phyloP scores from a whole-genome alignment of 1,284 basidiomycete genomes.

The Melampsora larici-populina region DNA sequence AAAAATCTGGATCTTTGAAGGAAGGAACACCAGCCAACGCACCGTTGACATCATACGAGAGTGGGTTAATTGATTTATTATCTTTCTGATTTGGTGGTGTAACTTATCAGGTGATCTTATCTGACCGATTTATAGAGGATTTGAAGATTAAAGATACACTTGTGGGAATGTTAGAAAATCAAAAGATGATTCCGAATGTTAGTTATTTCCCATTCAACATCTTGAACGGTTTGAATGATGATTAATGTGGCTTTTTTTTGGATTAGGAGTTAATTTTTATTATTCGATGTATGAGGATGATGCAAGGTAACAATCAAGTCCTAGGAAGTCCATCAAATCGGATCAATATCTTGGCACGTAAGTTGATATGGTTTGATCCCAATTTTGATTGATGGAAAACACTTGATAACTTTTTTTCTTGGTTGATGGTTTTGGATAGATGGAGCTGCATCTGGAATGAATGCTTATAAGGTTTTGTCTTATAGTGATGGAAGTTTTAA shows the following conservation, averaged over 20 bases:
- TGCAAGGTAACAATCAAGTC: slow-evolving; percentile 65
- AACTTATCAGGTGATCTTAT: not conserved
- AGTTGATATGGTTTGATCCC: slow-evolving; percentile 55
- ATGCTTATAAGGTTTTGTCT: not conserved
- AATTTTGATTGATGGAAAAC: not conserved
- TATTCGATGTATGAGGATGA: slow-evolving; percentile 72
- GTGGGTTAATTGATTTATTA: slow-evolving; percentile 39
- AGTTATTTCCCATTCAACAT: slow-evolving; percentile 36
- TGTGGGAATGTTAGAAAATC: slow-evolving; percentile 58
- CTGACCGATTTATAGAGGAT: slow-evolving; percentile 49
- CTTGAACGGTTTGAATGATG: slow-evolving; percentile 20
- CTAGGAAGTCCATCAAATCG: slow-evolving; percentile 79
- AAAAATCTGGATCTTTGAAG: not conserved
- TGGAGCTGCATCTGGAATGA: slow-evolving; percentile 31
- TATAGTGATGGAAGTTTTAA: not conserved
- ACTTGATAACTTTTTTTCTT: not conserved
- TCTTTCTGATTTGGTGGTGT: not conserved
- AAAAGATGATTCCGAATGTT: slow-evolving; percentile 57
- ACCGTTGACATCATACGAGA: slow-evolving; percentile 46
- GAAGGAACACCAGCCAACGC: slow-evolving; percentile 50
- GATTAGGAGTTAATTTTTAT: slow-evolving; percentile 74
- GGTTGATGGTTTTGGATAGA: not conserved
- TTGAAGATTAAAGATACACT: slow-evolving; percentile 57
- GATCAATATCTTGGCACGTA: slow-evolving; percentile 74
- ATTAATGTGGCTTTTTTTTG: slow-evolving; percentile 56